Base-by-base conservation (phyloP, 257 asterid species). In the Solanum etuberosum region DNA sequence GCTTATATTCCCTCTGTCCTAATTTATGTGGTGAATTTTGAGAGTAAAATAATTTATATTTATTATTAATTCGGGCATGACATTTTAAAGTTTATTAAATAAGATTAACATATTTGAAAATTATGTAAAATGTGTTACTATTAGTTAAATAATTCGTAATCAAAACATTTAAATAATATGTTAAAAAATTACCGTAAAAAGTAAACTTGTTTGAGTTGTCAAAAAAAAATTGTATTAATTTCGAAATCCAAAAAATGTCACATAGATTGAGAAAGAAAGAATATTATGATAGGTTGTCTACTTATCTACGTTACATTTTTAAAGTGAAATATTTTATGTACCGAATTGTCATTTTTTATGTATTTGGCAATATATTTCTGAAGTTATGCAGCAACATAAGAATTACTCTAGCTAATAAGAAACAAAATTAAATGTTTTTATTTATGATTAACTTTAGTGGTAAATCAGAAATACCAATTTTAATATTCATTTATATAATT, bases 11-110 rank as follows among this genome's bases (percentile, higher is more conserved):
- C 6, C 0, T 61, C 0, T 61, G 1, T 23, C 27, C 13, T 25
- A n/a, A n/a, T 61, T 61, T 5, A n/a, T n/a, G 16, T 10, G 3
- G 3, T 10, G 70, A 3, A n/a, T n/a, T 61, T n/a, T 61, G 12
- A 61, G 2, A n/a, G 31, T 61, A 4, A 61, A 23, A n/a, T 4
- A 11, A 8, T 10, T 61, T 10, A 10, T 61, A 10, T 61, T 61
- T 1, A 61, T 1, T 1, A 2, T 4, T 0, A 10, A 61, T n/a
- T 10, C 6, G 0, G 1, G 2, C 7, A n/a, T 61, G 1, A 61
- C n/a, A 61, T 10, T n/a, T 27, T 5, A 10, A 23, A 61, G 6
- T 5, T 61, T 10, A 1, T 23, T 6, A 1, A n/a, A 61, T 61
- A n/a, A 61, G 16, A 61, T n/a, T 61, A 4, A 4, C 2, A 61